phyloP scores from a whole-genome alignment of 2,329 filamentous ascomycete species.

The Trichoderma simmonsii region DNA sequence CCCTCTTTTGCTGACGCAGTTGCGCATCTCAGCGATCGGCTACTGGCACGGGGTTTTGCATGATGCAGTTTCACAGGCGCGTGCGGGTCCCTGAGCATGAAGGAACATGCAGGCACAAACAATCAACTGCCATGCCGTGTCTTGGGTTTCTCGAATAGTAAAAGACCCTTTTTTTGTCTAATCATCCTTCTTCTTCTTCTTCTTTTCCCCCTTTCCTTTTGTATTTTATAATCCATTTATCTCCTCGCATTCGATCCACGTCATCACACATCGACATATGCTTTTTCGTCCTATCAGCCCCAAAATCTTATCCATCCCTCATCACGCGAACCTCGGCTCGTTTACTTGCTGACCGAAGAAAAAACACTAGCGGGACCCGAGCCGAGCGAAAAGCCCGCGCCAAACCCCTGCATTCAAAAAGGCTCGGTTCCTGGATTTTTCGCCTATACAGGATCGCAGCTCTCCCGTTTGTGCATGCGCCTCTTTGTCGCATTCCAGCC shows the following conservation, averaged over 20 bases:
- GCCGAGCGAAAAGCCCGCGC: slow-evolving; percentile 9
- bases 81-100: background rate
- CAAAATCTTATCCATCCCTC: slow-evolving; percentile 6
- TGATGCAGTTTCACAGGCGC: background rate
- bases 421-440: slow-evolving; percentile 17
- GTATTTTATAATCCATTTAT: background rate
- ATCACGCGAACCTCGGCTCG: slow-evolving; percentile 6
- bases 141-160: background rate
- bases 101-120: background rate
- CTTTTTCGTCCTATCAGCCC: background rate
- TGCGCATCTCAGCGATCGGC: background rate
- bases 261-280: background rate
- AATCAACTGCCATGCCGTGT: background rate
- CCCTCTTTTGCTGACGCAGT: slow-evolving; percentile 10
- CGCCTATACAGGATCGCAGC: background rate
- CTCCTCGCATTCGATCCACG: background rate
- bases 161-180: background rate
- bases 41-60: background rate
- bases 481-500: slow-evolving; percentile 6
- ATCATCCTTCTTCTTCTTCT: background rate
- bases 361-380: slow-evolving; percentile 4
- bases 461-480: slow-evolving; percentile 3
- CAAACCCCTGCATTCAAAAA: slow-evolving; percentile 14
- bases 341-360: background rate
- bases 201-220: background rate